Percentiles rank a stretch among this genome's conserved stretches.
Evolutionary conservation across 495 filamentous ascomycete species (phyloP).

Genomic region (Pyrenopolyporus hunteri): DNA sequence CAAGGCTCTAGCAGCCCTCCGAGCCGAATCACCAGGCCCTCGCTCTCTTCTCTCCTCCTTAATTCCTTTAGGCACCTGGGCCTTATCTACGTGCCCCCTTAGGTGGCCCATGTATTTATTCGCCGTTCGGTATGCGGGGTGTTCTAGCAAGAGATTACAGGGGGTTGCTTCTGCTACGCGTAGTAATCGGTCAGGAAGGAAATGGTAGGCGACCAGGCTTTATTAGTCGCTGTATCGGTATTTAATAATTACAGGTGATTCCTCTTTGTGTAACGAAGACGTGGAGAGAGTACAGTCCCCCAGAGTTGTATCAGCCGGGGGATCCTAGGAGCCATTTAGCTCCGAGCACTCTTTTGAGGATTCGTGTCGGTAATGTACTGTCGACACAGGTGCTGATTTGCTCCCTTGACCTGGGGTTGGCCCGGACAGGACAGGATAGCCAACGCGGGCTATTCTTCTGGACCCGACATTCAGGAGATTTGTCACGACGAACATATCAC

Average conservation of each 20-base stretch:
- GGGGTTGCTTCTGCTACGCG: constrained; percentile 21
- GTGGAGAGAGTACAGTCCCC: constrained; percentile 8
- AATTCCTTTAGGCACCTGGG: constrained; percentile 25
- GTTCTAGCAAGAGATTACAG: constrained; percentile 21
- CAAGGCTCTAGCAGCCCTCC: constrained; percentile 29
- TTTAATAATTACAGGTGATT: constrained; percentile 3
- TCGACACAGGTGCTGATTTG: not conserved
- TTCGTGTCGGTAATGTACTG: not conserved
- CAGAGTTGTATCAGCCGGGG: not conserved
- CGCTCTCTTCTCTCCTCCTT: constrained; percentile 22
- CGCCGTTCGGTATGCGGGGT: constrained; percentile 32
- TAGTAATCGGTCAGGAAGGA: constrained; percentile 34
- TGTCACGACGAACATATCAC: constrained; percentile 24
- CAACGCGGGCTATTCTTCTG: constrained; percentile 27
- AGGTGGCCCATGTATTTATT: no score
- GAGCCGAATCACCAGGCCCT: constrained; percentile 24
- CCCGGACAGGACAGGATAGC: constrained; percentile 14
- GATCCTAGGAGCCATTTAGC: not conserved
- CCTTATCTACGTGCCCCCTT: not conserved
- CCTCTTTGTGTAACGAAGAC: constrained; percentile 16
- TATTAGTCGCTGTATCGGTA: constrained; percentile 30
- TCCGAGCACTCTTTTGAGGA: not conserved
- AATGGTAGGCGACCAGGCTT: constrained; percentile 18
- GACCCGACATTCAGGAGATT: constrained; percentile 21
- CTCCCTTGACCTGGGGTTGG: constrained; percentile 14